Percentiles rank a stretch among this genome's conserved stretches.
These are phyloP conservation scores for Kwoniella botswanensis DNA, from an alignment of 768 basidiomycete genomes.

Conservation along the genomic window DNA sequence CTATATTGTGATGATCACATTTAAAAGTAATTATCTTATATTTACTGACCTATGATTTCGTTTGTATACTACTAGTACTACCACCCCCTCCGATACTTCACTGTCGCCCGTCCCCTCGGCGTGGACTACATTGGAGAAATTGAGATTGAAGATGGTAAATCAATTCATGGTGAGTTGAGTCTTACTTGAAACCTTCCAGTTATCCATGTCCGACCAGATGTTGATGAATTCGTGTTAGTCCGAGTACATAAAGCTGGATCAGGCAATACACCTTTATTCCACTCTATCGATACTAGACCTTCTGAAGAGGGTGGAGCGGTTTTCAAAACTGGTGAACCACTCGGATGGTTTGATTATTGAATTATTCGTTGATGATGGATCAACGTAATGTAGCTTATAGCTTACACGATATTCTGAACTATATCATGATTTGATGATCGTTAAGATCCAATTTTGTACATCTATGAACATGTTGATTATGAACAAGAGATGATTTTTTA, in stretches of 20 bases:
- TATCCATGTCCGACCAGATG: too few relatives aligned
- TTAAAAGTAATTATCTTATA: too few relatives aligned
- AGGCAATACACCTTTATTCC: constrained; percentile 40
- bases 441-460: too few relatives aligned
- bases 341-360: constrained; percentile 55
- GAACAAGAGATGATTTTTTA: too few relatives aligned
- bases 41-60: too few relatives aligned
- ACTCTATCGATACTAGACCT: constrained; percentile 57
- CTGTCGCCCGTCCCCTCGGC: constrained; percentile 50
- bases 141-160: constrained; percentile 55
- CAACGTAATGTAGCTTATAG: background rate
- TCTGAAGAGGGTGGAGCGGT: constrained; percentile 52
- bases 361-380: too few relatives aligned
- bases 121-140: constrained; percentile 55
- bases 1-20: too few relatives aligned
- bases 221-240: constrained; percentile 36
- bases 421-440: too few relatives aligned
- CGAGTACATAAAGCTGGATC: constrained; percentile 47
- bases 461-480: too few relatives aligned
- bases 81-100: constrained; percentile 53
- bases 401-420: too few relatives aligned
- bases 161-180: constrained; percentile 50
- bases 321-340: constrained; percentile 47
- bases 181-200: too few relatives aligned
- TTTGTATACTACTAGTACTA: constrained; percentile 31